Conservation (phyloP, 108 stramenopile genomes). For the Aurantiochytrium sp. region DNA sequence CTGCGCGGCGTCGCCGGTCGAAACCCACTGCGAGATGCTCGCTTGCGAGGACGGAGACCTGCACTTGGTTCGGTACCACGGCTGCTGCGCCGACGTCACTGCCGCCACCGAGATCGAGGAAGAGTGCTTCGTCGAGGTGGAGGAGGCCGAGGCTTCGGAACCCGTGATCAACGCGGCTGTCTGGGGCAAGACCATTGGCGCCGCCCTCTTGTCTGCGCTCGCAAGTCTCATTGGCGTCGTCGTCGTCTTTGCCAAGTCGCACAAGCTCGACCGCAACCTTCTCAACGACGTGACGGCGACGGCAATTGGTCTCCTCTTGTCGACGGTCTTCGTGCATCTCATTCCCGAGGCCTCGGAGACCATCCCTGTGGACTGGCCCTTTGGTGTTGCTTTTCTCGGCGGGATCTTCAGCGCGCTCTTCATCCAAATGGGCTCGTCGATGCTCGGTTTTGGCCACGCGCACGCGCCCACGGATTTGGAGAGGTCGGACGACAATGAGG, state of each 20-base stretch:
- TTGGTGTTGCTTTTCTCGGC: not conserved
- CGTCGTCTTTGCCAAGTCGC: not conserved
- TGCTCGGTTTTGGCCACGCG: not conserved
- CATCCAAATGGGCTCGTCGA: not conserved
- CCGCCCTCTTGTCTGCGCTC: not conserved
- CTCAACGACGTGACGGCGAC: not conserved
- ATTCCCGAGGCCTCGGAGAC: not conserved
- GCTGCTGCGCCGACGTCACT: not conserved
- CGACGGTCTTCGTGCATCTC: constrained; percentile 1
- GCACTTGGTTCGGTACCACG: not conserved
- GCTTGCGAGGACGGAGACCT: not conserved
- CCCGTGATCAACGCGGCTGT: not conserved
- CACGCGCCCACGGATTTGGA: not conserved
- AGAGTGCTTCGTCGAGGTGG: not conserved
- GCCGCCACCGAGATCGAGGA: not conserved
- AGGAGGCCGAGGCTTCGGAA: not conserved
- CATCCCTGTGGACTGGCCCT: not conserved
- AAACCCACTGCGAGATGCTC: not conserved
- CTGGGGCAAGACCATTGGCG: constrained; percentile 4
- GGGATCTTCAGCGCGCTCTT: not conserved
- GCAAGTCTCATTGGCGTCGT: not conserved
- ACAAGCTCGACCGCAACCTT: not conserved
- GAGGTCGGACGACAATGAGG: not conserved
- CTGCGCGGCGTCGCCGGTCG: not conserved
- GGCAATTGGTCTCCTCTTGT: not conserved